Percentiles rank a stretch among this genome's conserved stretches.
Evolutionary conservation across 495 filamentous ascomycete species (phyloP).

Genomic region (Aspergillus leporis): DNA sequence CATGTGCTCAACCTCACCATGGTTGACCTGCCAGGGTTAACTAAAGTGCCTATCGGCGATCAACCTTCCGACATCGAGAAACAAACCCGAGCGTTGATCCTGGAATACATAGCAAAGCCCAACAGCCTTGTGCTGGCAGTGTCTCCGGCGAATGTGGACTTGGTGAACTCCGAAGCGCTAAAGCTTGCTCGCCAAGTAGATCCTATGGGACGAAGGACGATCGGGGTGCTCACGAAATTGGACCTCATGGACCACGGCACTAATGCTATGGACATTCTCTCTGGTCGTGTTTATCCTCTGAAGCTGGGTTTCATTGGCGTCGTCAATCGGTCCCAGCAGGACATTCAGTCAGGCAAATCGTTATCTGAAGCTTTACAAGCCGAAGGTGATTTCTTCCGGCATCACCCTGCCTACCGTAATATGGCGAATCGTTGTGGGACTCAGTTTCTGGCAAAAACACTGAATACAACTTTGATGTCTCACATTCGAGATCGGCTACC

Average conservation of each 20-base stretch:
- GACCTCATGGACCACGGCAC: slow-evolving; percentile 99
- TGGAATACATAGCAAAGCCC: slow-evolving; percentile 98
- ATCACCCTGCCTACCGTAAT: slow-evolving; percentile 95
- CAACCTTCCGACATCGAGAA: slow-evolving; percentile 99
- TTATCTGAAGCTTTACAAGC: slow-evolving; percentile 85
- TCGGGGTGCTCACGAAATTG: slow-evolving; percentile 95
- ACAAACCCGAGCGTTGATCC: slow-evolving; percentile 93
- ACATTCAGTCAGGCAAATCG: slow-evolving; percentile 93
- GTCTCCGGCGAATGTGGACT: slow-evolving; percentile 95
- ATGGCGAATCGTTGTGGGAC: slow-evolving; percentile 94
- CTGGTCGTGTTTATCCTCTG: slow-evolving; percentile 91
- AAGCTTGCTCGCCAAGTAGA: slow-evolving; percentile 98
- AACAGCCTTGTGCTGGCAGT: slow-evolving; percentile 98
- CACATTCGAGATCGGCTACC: slow-evolving; percentile 95
- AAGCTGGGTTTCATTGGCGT: slow-evolving; percentile 98
- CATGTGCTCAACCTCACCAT: slow-evolving; percentile 95
- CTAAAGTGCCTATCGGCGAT: slow-evolving; percentile 98
- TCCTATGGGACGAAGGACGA: slow-evolving; percentile 89
- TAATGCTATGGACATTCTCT: slow-evolving; percentile 95
- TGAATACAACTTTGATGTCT: slow-evolving; percentile 92
- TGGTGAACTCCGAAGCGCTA: slow-evolving; percentile 97
- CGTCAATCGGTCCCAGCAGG: slow-evolving; percentile 96
- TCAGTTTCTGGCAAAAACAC: slow-evolving; percentile 89
- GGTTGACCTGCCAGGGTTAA: slow-evolving; percentile 93
- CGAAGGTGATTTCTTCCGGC: slow-evolving; percentile 93